Evolutionary conservation across 345 rosid species (phyloP).

Genomic region (Camelina sativa): DNA sequence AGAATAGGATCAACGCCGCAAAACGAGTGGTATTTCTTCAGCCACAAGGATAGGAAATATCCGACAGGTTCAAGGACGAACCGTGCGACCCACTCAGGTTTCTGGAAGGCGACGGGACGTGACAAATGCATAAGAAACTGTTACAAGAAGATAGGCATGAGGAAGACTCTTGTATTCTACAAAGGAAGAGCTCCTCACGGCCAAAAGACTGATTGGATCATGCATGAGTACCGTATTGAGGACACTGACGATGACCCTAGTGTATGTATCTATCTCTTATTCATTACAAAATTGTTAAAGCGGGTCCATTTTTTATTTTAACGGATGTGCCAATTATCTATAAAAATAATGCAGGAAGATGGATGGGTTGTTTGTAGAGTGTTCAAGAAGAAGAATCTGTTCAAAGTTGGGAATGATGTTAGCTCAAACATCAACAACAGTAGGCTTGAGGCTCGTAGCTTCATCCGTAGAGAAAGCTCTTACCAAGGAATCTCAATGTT

Average conservation of each 20-base stretch:
- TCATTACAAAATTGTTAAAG: not conserved
- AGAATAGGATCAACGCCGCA: constrained; percentile 92
- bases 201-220: constrained; percentile 96
- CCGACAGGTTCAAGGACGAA: constrained; percentile 97
- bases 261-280: constrained; percentile 48
- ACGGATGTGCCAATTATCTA: not conserved
- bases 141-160: constrained; percentile 92
- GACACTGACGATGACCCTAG: constrained; percentile 67
- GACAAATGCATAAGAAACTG: constrained; percentile 86
- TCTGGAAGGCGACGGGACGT: constrained; percentile 99
- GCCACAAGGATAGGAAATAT: constrained; percentile 95
- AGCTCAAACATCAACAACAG: constrained; percentile 54
- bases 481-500: constrained; percentile 47
- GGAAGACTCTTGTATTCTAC: constrained; percentile 96
- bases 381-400: constrained; percentile 86
- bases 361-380: constrained; percentile 97
- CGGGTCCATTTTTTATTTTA: not conserved
- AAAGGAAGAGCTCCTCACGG: constrained; percentile 98
- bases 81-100: constrained; percentile 89
- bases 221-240: constrained; percentile 96
- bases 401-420: constrained; percentile 66
- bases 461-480: constrained; percentile 56
- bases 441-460: constrained; percentile 42
- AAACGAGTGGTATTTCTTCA: constrained; percentile 95
- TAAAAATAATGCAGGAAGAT: constrained; percentile 65